Base-by-base conservation (phyloP, 1,284 basidiomycete genomes). In the Sporisorium reilianum region DNA sequence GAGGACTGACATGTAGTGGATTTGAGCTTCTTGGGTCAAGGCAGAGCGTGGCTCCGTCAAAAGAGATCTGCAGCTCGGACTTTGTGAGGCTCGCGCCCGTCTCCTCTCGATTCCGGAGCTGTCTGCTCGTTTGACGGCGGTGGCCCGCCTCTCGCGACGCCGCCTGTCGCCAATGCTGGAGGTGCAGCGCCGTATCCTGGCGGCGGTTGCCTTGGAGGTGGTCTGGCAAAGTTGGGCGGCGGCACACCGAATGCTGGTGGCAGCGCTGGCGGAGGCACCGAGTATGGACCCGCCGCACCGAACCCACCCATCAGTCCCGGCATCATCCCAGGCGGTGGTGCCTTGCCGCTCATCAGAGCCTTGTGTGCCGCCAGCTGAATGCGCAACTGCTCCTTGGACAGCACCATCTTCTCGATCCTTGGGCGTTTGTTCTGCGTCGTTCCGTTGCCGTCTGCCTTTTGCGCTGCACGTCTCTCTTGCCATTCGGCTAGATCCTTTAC, bases 401-500 rank as follows among this genome's bases (percentile, higher is more conserved):
- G 87, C 5, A 91, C 88, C 10, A 90, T 89, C 79, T 95, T 95
- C 72, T 94, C 92, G 54, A 92, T 89, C 85, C 93, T 92, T 10
- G 93, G 91, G 20, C 93, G 89, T 85, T 96, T 95, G 49, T 75
- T 72, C 18, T 90, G 87, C 41, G 89, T 90, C 6, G 91, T 54
- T 2, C 61, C 55, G 23, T 46, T 50, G 16, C 61, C 64, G 20
- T 75, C 65, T 22, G 71, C 75, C 25, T 56, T 71, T 25, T 69
- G 68, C 4, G 70, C 71, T n/a, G 73, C 78, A 12, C 72, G 54
- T 94, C 97, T 80, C 92, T 90, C 63, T 84, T 94, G 95, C 89
- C 96, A 99, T 85, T 96, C 95, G 28, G 91, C 93, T 30, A 97
- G 89, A 85, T 97, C 96, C 40, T 93, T 92, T 7, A 92, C 92